Conservation (phyloP, 257 asterid genomes). For the Pogostemon cablin region DNA sequence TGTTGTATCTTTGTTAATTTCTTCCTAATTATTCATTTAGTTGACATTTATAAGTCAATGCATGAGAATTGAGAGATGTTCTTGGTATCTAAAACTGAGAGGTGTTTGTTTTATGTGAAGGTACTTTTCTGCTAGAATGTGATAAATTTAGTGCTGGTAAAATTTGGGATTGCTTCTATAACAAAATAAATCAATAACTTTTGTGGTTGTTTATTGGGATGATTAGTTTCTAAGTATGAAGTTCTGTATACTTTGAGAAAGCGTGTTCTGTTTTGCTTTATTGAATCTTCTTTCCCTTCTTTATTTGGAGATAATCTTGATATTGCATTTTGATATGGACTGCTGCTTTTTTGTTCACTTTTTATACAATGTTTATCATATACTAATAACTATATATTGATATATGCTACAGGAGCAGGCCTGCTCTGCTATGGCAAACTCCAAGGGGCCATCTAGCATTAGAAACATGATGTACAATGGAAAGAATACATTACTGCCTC, state of each 20-base stretch:
- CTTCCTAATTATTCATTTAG: neutral
- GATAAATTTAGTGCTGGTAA: too few relatives aligned
- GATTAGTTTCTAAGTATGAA: neutral
- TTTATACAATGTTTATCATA: constrained; percentile 15
- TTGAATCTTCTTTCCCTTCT: constrained; percentile 20
- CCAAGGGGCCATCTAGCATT: constrained; percentile 76
- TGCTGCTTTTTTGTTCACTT: constrained; percentile 9
- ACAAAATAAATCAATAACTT: neutral
- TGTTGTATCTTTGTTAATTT: constrained; percentile 18
- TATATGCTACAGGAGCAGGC: constrained; percentile 46
- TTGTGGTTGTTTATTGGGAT: neutral
- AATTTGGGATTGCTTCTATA: neutral
- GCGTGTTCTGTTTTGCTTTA: constrained; percentile 16
- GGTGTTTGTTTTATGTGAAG: constrained; percentile 1
- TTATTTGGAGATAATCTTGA: constrained; percentile 6
- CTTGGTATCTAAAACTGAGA: neutral
- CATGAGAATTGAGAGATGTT: neutral
- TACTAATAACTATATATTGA: neutral
- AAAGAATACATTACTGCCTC: constrained; percentile 79
- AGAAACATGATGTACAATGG: constrained; percentile 71
- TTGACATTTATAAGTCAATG: neutral
- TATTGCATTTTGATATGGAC: constrained; percentile 18
- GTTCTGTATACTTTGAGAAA: constrained; percentile 22
- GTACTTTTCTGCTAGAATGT: neutral
- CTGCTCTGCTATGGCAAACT: constrained; percentile 63